Conservation (phyloP, 768 basidiomycete genomes). For the Gymnopilus dilepis region DNA sequence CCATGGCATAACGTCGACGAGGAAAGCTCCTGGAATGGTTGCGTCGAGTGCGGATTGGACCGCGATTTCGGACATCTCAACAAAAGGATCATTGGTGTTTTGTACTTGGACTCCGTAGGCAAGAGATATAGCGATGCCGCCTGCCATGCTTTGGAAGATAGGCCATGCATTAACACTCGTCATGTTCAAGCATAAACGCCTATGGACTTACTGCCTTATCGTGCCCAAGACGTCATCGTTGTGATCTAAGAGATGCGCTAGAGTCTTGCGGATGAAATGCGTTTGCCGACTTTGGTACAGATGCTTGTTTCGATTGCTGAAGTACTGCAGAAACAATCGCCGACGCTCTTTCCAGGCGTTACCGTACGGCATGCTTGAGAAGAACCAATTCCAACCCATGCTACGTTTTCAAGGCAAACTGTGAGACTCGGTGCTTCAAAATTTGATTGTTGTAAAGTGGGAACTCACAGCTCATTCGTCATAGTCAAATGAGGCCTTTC, state of each 20-base stretch:
- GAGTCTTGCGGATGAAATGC: constrained; percentile 32
- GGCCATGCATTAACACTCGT: constrained; percentile 38
- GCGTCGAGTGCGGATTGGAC: constrained; percentile 36
- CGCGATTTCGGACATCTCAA: constrained; percentile 45
- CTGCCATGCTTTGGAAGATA: constrained; percentile 38
- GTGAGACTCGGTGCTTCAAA: too few species aligned
- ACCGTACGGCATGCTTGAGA: constrained; percentile 43
- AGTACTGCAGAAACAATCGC: constrained; percentile 43
- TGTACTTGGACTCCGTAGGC: constrained; percentile 51
- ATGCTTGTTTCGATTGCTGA: constrained; percentile 28
- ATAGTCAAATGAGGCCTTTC: constrained; percentile 34
- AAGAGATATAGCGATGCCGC: constrained; percentile 42
- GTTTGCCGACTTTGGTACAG: constrained; percentile 34
- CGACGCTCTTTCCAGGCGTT: constrained; percentile 43
- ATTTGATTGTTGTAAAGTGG: too few species aligned
- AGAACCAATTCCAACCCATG: constrained; percentile 44
- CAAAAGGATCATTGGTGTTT: constrained; percentile 47
- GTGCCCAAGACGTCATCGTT: constrained; percentile 42
- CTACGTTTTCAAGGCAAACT: constrained; percentile 23
- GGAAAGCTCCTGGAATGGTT: constrained; percentile 42
- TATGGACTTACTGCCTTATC: constrained; percentile 41
- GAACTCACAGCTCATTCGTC: constrained; percentile 23
- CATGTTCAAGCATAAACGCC: too few species aligned
- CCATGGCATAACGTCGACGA: constrained; percentile 48
- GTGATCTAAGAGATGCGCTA: constrained; percentile 34